Base-by-base conservation (phyloP, 352 stramenopile species). In the Phytophthora sansomeana region DNA sequence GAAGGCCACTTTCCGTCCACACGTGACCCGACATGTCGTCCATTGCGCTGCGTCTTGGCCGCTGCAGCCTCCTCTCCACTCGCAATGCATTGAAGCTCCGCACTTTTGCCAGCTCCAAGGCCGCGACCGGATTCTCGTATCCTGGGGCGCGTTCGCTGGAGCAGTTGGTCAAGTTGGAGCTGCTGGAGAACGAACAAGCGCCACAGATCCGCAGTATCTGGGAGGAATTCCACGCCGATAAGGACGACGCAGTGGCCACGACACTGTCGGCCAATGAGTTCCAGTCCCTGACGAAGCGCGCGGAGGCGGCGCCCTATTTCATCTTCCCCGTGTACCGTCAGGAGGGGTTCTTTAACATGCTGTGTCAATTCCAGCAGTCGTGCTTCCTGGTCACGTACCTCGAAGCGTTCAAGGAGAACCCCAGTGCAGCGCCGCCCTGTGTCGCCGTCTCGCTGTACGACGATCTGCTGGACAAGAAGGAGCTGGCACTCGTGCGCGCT, bases 361-460 rank as follows among this genome's bases (percentile, higher is more conserved):
- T 97, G 53, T 93, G 83, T 49, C 89, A 97, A 71, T 95, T 94
- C 76, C 89, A 96, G 74, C 86, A 94, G 64, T 93, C 87, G 64
- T 95, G 87, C 69, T 96, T 95, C 49, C 66, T 97, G 9, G 48
- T 96, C 57, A 97, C 89, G 43, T 95, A 89, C 63, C 74, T 97
- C 13, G 89, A 97, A 41, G 88, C 85, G 10, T 97, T 94, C 75
- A 93, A 92, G 59, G 83, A 95, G 71, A 91, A 96, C 77, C 88
- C 89, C 13, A 69, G 69, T 3, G 72, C 78, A 3, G 89, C 89
- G 13, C 83, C 86, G 32, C 89, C 89, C 14, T 96, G 87, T 61
- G 59, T 97, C 14, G 86, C 88, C 1, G 69, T 97, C n/a, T 91
- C 88, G 19, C 66, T 95, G 6, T 96, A 89, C 53, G 81, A 91